Conservation (phyloP, 1,284 basidiomycete species). For the Puccinia coronata region DNA sequence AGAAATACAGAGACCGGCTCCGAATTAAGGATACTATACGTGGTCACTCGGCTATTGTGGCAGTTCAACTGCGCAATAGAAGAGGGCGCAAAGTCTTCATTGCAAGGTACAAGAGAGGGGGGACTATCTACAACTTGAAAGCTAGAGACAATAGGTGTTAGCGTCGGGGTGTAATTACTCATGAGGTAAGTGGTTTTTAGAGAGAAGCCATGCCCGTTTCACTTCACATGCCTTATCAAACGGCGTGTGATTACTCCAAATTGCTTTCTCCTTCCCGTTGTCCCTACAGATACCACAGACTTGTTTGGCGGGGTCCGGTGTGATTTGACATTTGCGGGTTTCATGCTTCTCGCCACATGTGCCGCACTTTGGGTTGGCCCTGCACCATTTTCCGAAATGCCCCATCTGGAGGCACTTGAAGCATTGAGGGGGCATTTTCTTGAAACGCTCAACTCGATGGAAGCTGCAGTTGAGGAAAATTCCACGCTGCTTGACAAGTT, state of each 20-base stretch:
- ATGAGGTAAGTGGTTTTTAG: neutral
- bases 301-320: neutral
- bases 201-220: neutral
- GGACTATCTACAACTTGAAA: neutral
- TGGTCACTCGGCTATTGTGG: neutral
- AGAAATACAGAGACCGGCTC: neutral
- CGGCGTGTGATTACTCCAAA: neutral
- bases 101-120: neutral
- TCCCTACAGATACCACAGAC: neutral
- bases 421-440: neutral
- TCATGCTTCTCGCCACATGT: slow-evolving; percentile 8
- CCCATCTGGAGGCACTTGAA: slow-evolving; percentile 9
- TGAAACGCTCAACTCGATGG: neutral
- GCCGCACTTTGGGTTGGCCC: neutral
- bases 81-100: neutral
- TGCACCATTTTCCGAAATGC: neutral
- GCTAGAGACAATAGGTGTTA: neutral
- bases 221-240: neutral
- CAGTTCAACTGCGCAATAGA: neutral
- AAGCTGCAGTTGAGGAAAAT: neutral
- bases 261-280: neutral
- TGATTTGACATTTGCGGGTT: neutral
- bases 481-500: neutral
- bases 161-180: neutral
- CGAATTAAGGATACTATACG: neutral